Conservation (phyloP, 768 basidiomycete species). For the Hydnomerulius pinastri region DNA sequence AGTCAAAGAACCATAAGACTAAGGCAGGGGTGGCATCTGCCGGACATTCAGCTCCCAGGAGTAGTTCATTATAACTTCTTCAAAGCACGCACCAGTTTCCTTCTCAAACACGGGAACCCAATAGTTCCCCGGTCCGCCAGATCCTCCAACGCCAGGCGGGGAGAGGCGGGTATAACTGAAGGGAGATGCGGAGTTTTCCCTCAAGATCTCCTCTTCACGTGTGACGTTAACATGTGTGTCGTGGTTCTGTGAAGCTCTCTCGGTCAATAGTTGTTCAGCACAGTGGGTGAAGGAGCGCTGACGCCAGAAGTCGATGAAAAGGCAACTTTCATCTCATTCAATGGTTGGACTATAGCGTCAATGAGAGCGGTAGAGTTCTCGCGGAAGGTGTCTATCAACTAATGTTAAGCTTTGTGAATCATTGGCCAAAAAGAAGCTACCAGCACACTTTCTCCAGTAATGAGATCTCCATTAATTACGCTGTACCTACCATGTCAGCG, state of each 20-base stretch:
- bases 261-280: not conserved
- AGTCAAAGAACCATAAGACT: conserved; percentile 78
- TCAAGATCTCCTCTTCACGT: conserved; percentile 63
- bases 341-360: conserved; percentile 61
- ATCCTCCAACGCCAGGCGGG: conserved; percentile 63
- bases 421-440: not conserved
- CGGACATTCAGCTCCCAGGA: not conserved
- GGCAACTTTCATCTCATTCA: conserved; percentile 57
- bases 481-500: conserved; percentile 34
- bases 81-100: conserved; percentile 39
- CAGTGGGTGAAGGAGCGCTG: conserved; percentile 18
- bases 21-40: conserved; percentile 49
- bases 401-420: not conserved
- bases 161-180: conserved; percentile 64
- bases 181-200: conserved; percentile 56
- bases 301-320: conserved; percentile 75
- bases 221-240: conserved; percentile 75
- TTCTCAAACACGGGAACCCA: conserved; percentile 69
- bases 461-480: conserved; percentile 72
- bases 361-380: conserved; percentile 69
- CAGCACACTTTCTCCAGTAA: conserved; percentile 66
- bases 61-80: too few species aligned
- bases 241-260: conserved; percentile 55
- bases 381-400: conserved; percentile 58
- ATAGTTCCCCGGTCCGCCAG: conserved; percentile 67